These are phyloP conservation scores for Lolium rigidum DNA, from an alignment of 176 grass and related monocot species.

Conservation along the genomic window DNA sequence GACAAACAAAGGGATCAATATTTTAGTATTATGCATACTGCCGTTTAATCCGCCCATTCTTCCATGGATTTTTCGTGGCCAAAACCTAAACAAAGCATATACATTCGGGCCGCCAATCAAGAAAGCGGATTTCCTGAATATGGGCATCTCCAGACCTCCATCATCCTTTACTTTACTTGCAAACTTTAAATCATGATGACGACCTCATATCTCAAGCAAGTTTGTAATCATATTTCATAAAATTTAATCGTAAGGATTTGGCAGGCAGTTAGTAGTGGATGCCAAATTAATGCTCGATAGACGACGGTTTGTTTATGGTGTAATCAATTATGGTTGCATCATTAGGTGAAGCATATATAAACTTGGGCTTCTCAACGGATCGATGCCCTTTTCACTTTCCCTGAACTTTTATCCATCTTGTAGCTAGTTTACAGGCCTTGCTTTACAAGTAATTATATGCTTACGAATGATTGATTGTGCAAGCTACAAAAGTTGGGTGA, in stretches of 20 bases:
- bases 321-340: slow-evolving; percentile 60
- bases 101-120: background rate
- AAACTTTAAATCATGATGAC: slow-evolving; percentile 26
- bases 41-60: slow-evolving; percentile 16
- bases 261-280: background rate
- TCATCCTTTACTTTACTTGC: background rate
- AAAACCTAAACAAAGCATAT: background rate
- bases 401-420: slow-evolving; percentile 42
- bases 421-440: slow-evolving; percentile 38
- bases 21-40: slow-evolving; percentile 16
- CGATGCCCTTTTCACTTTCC: slow-evolving; percentile 39
- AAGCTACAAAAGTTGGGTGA: slow-evolving; percentile 51
- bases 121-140: slow-evolving; percentile 20
- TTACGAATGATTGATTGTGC: slow-evolving; percentile 53
- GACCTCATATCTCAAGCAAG: background rate
- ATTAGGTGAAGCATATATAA: slow-evolving; percentile 50
- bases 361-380: slow-evolving; percentile 37
- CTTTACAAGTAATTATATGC: slow-evolving; percentile 50
- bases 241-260: background rate
- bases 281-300: background rate
- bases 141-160: slow-evolving; percentile 1
- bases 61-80: slow-evolving; percentile 1
- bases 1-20: slow-evolving; percentile 40
- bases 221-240: background rate
- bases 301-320: slow-evolving; percentile 39